Percentiles rank a stretch among this genome's conserved stretches.
Evolutionary conservation across 345 rosid genomes (phyloP).

Genomic region (Lepidium didymum): DNA sequence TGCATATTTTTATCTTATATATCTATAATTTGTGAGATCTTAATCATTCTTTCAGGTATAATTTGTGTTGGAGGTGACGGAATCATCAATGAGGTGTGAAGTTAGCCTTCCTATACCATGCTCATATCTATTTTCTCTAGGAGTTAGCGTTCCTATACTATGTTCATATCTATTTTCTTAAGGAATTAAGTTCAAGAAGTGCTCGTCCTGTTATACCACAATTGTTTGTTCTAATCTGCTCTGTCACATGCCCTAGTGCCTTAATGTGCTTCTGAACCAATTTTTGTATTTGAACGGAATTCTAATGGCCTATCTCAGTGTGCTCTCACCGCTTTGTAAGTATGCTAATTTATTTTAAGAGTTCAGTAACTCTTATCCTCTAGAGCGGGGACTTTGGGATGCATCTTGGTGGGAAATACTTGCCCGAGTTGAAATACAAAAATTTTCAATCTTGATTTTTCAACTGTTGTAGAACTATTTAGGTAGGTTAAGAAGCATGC

Average conservation of each 20-base stretch:
- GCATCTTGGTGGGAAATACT: constrained; percentile 12
- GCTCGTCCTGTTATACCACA: background rate
- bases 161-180: background rate
- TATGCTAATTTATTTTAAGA: constrained; percentile 20
- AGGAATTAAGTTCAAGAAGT: background rate
- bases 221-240: background rate
- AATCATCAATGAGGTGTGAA: constrained; percentile 87
- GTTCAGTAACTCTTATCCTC: constrained; percentile 15
- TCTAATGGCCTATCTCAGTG: constrained; percentile 10
- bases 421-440: constrained; percentile 2
- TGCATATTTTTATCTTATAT: background rate
- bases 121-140: background rate
- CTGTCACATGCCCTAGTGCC: background rate
- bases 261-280: background rate
- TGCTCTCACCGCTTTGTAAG: constrained; percentile 20
- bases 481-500: constrained; percentile 14
- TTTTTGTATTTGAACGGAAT: background rate
- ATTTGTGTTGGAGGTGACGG: constrained; percentile 99
- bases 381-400: constrained; percentile 14
- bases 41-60: constrained; percentile 52
- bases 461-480: background rate
- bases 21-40: constrained; percentile 9
- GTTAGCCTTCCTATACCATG: background rate
- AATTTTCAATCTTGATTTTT: constrained; percentile 5
- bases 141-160: background rate